These are phyloP conservation scores for Sporobolomyces phaffii DNA, from an alignment of 768 basidiomycete species.

Conservation along the genomic window DNA sequence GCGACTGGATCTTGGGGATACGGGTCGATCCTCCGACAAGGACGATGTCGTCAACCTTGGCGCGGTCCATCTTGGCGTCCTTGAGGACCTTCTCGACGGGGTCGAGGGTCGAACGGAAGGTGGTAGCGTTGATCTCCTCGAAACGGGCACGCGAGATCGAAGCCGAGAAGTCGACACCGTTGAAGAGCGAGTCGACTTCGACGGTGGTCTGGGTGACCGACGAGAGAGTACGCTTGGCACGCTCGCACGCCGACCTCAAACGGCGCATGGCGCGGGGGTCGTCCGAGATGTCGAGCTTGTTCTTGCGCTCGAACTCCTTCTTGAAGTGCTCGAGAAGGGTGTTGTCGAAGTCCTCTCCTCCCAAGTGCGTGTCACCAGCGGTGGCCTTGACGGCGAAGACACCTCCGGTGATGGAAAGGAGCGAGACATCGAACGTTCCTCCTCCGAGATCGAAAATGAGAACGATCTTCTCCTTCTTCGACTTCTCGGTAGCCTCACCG, in stretches of 20 bases:
- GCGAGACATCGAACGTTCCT: constrained; percentile 99
- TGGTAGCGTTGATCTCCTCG: constrained; percentile 92
- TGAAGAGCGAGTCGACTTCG: constrained; percentile 95
- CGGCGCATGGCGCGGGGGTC: constrained; percentile 95
- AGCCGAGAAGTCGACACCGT: constrained; percentile 97
- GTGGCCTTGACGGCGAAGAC: constrained; percentile 99
- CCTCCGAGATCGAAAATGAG: no score
- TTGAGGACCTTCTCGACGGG: constrained; percentile 99
- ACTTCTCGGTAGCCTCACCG: constrained; percentile 65
- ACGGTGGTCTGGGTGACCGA: constrained; percentile 98
- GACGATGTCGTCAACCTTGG: constrained; percentile 90
- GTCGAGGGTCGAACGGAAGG: constrained; percentile 96
- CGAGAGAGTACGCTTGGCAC: constrained; percentile 97
- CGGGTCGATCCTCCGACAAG: constrained; percentile 99
- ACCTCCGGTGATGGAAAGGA: constrained; percentile 94
- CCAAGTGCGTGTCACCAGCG: constrained; percentile 97
- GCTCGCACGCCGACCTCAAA: constrained; percentile 94
- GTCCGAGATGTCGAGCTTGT: constrained; percentile 91
- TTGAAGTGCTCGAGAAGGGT: constrained; percentile 97
- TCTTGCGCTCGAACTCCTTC: constrained; percentile 97
- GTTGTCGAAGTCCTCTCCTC: constrained; percentile 99
- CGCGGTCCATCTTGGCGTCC: constrained; percentile 84
- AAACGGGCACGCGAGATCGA: constrained; percentile 99
- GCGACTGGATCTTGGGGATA: constrained; percentile 97
- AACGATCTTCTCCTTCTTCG: constrained; percentile 91